Evolutionary conservation across 345 rosid species (phyloP).

Genomic region (Populus ilicifolia): DNA sequence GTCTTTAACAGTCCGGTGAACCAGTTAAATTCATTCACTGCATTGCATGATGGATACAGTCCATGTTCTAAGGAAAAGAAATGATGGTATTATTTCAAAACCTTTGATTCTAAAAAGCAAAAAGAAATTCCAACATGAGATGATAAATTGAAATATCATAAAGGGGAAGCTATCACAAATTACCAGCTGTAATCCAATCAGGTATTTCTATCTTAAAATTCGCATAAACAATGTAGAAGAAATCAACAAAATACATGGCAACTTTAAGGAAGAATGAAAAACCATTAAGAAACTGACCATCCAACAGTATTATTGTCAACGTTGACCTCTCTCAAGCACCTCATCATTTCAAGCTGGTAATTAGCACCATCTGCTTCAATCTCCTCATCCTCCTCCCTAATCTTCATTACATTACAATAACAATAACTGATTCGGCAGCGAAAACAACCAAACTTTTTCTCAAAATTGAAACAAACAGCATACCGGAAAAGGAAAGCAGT

Average conservation of each 20-base stretch:
- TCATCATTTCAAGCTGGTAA: slow-evolving; percentile 99
- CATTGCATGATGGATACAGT: neutral
- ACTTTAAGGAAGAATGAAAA: neutral
- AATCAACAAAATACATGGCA: neutral
- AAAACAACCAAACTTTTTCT: neutral
- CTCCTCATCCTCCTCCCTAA: slow-evolving; percentile 91
- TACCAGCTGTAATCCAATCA: too few relatives aligned
- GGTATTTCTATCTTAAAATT: too few relatives aligned
- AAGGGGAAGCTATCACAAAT: too few relatives aligned
- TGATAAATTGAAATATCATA: too few relatives aligned
- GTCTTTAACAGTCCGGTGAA: too few relatives aligned
- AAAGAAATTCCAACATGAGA: too few relatives aligned
- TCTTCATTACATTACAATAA: slow-evolving; percentile 24
- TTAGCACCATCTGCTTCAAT: slow-evolving; percentile 98
- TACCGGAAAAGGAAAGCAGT: slow-evolving; percentile 99
- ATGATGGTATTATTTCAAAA: too few relatives aligned
- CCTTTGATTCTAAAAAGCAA: too few relatives aligned
- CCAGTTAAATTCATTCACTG: neutral
- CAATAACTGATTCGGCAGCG: neutral
- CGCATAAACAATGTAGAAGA: too few relatives aligned
- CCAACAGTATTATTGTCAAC: slow-evolving; percentile 99
- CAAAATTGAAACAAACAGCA: neutral
- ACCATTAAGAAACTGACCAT: slow-evolving; percentile 44
- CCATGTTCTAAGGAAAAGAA: neutral
- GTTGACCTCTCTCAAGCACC: slow-evolving; percentile 94